Conservation (phyloP, 805 yeast species). For the Grigorovia transvaalensis region DNA sequence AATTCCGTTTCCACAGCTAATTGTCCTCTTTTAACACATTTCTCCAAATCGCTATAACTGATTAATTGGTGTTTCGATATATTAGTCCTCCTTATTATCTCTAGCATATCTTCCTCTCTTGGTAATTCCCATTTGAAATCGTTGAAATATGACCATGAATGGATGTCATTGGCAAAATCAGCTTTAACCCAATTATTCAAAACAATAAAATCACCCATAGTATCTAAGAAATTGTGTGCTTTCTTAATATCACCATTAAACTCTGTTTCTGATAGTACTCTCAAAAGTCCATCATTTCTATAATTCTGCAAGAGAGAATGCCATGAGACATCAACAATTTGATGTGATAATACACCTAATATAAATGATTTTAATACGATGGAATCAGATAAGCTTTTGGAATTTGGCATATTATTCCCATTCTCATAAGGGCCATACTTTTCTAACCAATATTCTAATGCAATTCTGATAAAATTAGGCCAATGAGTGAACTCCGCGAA, state of each 20-base stretch:
- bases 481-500: conserved; percentile 56
- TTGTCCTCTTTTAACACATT: conserved; percentile 48
- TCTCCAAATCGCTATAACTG: conserved; percentile 27
- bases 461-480: conserved; percentile 50
- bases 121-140: conserved; percentile 36
- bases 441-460: conserved; percentile 35
- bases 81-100: conserved; percentile 33
- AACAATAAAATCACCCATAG: conserved; percentile 53
- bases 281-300: conserved; percentile 37
- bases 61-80: conserved; percentile 21
- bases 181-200: conserved; percentile 30
- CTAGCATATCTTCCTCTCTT: conserved; percentile 29
- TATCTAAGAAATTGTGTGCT: conserved; percentile 49
- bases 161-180: neutral
- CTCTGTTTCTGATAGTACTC: conserved; percentile 40
- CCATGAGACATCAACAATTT: conserved; percentile 57
- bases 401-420: no score
- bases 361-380: conserved; percentile 41
- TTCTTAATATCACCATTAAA: conserved; percentile 38
- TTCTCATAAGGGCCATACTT: conserved; percentile 13
- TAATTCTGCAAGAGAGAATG: conserved; percentile 42
- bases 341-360: conserved; percentile 51
- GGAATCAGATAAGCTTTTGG: conserved; percentile 13
- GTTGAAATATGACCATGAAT: conserved; percentile 16
- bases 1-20: conserved; percentile 42